Conservation (phyloP, 306 rosid genomes). For the Arachis hypogaea region DNA sequence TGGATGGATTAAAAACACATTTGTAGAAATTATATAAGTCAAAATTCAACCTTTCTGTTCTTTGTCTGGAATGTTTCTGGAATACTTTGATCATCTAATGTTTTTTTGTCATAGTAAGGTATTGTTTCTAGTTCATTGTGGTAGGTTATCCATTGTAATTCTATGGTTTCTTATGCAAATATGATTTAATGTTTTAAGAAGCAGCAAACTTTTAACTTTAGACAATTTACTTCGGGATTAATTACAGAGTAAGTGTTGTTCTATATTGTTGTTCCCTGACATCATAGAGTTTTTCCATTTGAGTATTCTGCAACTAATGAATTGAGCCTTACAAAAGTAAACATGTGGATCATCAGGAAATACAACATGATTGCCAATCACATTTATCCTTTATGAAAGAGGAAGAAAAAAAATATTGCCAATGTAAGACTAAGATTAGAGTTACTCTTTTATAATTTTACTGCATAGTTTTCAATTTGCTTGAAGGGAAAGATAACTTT, state of each 20-base stretch:
- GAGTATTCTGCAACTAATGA: conserved; percentile 19
- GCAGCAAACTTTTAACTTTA: conserved; percentile 1
- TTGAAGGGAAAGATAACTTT: conserved; percentile 5
- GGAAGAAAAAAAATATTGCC: too few species aligned
- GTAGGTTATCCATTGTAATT: background rate
- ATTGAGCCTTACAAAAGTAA: background rate
- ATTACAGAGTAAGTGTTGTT: conserved; percentile 14
- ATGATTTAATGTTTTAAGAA: conserved; percentile 26
- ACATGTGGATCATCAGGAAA: background rate
- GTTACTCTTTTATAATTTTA: background rate
- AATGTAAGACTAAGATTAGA: background rate
- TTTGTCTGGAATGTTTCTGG: conserved; percentile 2
- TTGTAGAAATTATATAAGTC: conserved; percentile 13
- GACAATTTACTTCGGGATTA: background rate
- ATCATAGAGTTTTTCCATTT: conserved; percentile 6
- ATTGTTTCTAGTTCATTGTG: conserved; percentile 22
- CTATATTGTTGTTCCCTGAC: background rate
- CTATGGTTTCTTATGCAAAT: conserved; percentile 9
- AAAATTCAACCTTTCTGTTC: background rate
- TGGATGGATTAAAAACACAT: conserved; percentile 30
- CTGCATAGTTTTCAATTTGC: background rate
- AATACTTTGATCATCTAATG: conserved; percentile 8
- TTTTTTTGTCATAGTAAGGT: conserved; percentile 23
- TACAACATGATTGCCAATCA: background rate
- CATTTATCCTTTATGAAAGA: too few species aligned